These are phyloP conservation scores for Physcia stellaris DNA, from an alignment of 495 filamentous ascomycete genomes.

Conservation along the genomic window DNA sequence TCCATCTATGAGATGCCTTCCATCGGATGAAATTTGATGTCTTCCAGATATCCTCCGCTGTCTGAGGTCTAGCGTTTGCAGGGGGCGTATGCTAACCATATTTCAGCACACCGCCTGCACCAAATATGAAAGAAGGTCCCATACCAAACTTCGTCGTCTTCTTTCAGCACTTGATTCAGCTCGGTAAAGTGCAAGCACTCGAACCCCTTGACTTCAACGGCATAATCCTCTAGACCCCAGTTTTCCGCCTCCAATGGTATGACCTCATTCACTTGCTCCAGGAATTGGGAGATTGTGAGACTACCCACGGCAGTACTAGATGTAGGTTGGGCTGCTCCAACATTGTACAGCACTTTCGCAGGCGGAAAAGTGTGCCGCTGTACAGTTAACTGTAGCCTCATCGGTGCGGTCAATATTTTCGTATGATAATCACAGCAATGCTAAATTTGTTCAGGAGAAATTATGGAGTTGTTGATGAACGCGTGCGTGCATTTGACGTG, in stretches of 20 bases:
- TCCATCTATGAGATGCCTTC: constrained; percentile 78
- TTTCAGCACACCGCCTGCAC: constrained; percentile 1
- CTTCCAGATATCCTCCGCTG: constrained; percentile 64
- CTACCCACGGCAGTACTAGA: constrained; percentile 38
- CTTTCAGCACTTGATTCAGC: constrained; percentile 53
- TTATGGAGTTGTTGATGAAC: no score
- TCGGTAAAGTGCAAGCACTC: constrained; percentile 84
- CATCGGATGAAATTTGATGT: constrained; percentile 67
- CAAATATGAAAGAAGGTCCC: constrained; percentile 18
- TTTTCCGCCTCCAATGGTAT: constrained; percentile 70
- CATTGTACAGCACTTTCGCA: constrained; percentile 60
- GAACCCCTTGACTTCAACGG: constrained; percentile 67
- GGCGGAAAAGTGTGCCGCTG: constrained; percentile 69
- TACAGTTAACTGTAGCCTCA: constrained; percentile 75
- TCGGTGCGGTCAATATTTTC: no score
- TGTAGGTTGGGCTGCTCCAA: constrained; percentile 26
- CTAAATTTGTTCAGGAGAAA: no score
- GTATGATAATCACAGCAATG: no score
- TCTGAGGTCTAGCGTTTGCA: constrained; percentile 61
- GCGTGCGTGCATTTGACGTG: no score
- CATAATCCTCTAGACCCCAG: constrained; percentile 90
- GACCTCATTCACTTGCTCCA: constrained; percentile 71
- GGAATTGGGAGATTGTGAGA: constrained; percentile 61
- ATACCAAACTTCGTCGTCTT: constrained; percentile 77
- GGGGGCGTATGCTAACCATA: constrained; percentile 57